Base-by-base conservation (phyloP, 129 eudicot genomes). In the Lonicera japonica region DNA sequence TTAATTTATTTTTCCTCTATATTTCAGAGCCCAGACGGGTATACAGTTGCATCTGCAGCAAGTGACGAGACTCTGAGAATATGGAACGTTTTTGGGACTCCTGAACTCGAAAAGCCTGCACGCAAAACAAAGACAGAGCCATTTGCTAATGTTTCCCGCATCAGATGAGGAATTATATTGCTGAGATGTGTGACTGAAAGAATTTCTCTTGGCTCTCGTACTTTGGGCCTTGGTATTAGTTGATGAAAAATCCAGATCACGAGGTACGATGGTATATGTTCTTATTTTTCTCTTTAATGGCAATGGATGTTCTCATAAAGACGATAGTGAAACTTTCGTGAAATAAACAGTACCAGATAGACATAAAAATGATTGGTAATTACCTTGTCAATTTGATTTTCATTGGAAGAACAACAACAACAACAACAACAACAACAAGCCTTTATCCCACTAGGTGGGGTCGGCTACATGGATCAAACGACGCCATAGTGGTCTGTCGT, bases 11-110 rank as follows among this genome's bases (percentile, higher is more conserved):
- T 50, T 10, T 39, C 17, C n/a, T n/a, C 5, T 63, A 0, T 69
- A 25, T 62, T 70, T 58, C 82, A 83, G 96, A 88, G 96, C 66
- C 92, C 96, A 15, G 86, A 84, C 76, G 96, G 91, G 15, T 75
- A 58, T 63, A 78, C 76, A 0, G 96, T 81, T 7, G 96, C 92
- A 54, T 75, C 86, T 55, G 85, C 72, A 2, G 84, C 80, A 0
- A 82, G 79, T 36, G 96, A 84, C 24, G 89, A 88, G 67, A 84
- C 84, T 5, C 57, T 84, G 20, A 46, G 88, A 68, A 51, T 84
- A 17, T 88, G 96, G 96, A 84, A 88, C 9, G 83, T 81, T 22
- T 84, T 88, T 71, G 92, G 89, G 25, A 62, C 68, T 7, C 83
- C 95, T 2, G 56, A 68, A 40, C 54, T 1, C 20, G 75, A 51